Evolutionary conservation across 257 asterid genomes (phyloP), one percentile per base, ranked within the genome.

Genomic region (Gentiana macrophylla): DNA sequence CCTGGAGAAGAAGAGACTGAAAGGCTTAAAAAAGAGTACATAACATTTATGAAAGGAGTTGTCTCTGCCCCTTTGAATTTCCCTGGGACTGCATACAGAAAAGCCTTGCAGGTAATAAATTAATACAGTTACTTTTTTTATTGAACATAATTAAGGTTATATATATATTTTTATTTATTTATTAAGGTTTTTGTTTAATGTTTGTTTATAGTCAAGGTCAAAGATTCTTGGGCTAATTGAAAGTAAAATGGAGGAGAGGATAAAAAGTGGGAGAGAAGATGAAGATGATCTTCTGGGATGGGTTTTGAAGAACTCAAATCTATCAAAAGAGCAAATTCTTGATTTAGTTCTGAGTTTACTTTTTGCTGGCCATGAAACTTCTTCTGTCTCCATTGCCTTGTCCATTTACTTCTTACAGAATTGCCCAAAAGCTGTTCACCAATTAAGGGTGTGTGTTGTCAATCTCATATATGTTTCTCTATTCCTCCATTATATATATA

Each of bases 11-110:
- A 75, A 24, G 96, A 86, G 70, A 90, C 94, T 0, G 94, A 86
- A 68, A 63, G 66, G 62, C 78, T 90, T 62, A 86, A 84, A 71
- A 76, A 74, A 60, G 98, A 84, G 79, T 90, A 84, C 70, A 75
- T 86, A 34, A 90, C 96, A 6, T 86, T 90, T 70, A 90, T 90
- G 98, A 90, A 90, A 73, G 98, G 98, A 6, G 96, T 90, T 2
- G 84, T 90, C 24, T 90, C 98, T 33, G 79, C 96, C 51, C 98
- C 98, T n/a, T 49, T 86, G 57, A 86, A 90, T 70, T 80, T 90
- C 57, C 98, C 96, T 0, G 98, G 98, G 53, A 86, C 98, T n/a
- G 88, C 96, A 0, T 90, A 90, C 65, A 57, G 98, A 55, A 86
- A 55, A 53, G 98, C 98, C 34, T 70, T 90, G 12, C 67, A 73